Base-by-base conservation (phyloP, 345 rosid genomes). In the Aurinia saxatilis region DNA sequence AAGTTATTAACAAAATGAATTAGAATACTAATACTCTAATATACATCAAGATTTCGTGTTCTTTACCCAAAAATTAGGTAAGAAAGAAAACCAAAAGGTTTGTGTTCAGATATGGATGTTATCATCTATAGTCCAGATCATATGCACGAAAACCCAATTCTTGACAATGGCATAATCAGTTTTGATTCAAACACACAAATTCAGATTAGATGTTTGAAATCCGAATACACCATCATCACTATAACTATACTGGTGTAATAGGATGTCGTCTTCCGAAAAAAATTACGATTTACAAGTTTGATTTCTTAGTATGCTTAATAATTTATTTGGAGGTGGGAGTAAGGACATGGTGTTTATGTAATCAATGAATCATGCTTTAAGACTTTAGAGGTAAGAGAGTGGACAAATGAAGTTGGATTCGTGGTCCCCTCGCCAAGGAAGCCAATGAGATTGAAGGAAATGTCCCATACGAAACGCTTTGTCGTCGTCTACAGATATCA, bases 371-470 rank as follows among this genome's bases (percentile, higher is more conserved):
- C 8, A 37, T 37, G 44, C 10, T 5, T 55, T 55, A 39, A 30
- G 14, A 57, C 4, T 50, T 19, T 6, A 54, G 54, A 40, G 48
- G 35, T 17, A 29, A 13, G 17, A 58, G 38, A 51, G 35, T 13
- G 39, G 33, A 29, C 10, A 39, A 72, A 41, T 42, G 56, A 46
- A 66, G 65, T 25, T 19, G 62, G 14, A 31, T 29, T 34, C 70
- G 77, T 66, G 74, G 74, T 83, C 77, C 81, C 82, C 78, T 74
- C 78, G 42, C 64, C 37, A 42, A 66, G 49, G 54, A 60, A 77
- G 21, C 77, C 77, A 71, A 68, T 59, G 41, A 57, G 61, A 54
- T 25, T 55, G 29, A 72, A 50, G 63, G 27, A 21, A 45, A 40
- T 41, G 60, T 49, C 23, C 8, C 25, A 19, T 19, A 54, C 5